Evolutionary conservation across 257 asterid genomes (phyloP), one percentile per base, ranked within the genome.

Genomic region (Solanum peruvianum): DNA sequence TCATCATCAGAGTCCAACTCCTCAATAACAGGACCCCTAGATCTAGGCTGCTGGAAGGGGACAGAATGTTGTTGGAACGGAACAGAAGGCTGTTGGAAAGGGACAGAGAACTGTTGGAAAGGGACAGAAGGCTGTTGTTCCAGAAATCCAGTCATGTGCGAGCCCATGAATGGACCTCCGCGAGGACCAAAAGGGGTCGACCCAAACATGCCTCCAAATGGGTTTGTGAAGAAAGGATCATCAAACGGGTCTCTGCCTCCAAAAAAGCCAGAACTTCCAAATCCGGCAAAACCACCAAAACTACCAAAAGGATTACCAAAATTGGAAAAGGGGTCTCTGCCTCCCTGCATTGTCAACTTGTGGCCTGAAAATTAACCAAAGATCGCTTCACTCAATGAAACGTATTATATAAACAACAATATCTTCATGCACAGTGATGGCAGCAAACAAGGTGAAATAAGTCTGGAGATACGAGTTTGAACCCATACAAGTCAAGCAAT

Each of bases 1-100:
- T 94, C 99, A 33, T 94, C 97, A 89, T 95, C 99, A 89, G 99
- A 95, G 90, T 88, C 87, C 94, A 97, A 77, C 93, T 97, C 99
- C 92, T 97, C 97, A 91, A 97, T 96, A 67, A 95, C 88, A n/a
- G 92, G 97, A 23, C 99, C 97, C 88, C 92, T 94, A 7, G 95
- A 88, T 66, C 49, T 75, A 86, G 89, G 89, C 69, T 88, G 89
- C 87, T 82, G 97, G 67, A 27, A 80, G 66, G 84, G 67, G 27
- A 3, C 39, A 73, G 81, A 37, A 35, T 29, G 49, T 11, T 72
- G 80, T 39, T 72, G 80, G 49, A 37, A 72, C 29, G 47, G 81
- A 16, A 20, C 49, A 72, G 81, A 72, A 86, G 45, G 45, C 9
- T 71, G 78, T 35, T 71, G 78, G 45, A 71, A 71, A 5, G 78